phyloP scores from a whole-genome alignment of 2,329 filamentous ascomycete species.

The Aschersonia sp. region DNA sequence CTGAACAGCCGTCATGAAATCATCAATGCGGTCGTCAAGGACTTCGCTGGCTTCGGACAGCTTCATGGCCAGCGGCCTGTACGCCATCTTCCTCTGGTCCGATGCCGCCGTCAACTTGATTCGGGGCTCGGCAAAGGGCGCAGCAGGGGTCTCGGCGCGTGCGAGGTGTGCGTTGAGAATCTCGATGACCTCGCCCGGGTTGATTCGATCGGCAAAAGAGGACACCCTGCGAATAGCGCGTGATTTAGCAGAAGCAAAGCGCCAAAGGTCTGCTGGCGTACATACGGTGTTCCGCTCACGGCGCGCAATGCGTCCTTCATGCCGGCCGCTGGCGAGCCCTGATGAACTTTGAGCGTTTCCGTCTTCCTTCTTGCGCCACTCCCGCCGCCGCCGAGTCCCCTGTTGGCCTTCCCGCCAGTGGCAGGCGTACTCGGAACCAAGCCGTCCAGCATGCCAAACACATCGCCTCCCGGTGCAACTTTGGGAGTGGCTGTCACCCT shows the following conservation, averaged over 20 bases:
- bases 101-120: slow-evolving; percentile 77
- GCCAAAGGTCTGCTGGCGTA: background rate
- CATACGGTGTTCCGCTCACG: slow-evolving; percentile 15
- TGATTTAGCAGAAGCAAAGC: slow-evolving; percentile 1
- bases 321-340: slow-evolving; percentile 6
- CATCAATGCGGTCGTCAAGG: slow-evolving; percentile 88
- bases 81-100: slow-evolving; percentile 79
- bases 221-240: slow-evolving; percentile 8
- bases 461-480: slow-evolving; percentile 45
- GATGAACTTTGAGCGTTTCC: slow-evolving; percentile 11
- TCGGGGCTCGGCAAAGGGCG: slow-evolving; percentile 59
- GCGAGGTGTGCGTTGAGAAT: slow-evolving; percentile 65
- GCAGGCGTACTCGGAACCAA: slow-evolving; percentile 49
- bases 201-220: slow-evolving; percentile 58
- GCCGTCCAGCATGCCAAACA: slow-evolving; percentile 73
- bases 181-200: slow-evolving; percentile 71
- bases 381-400: slow-evolving; percentile 1
- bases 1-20: slow-evolving; percentile 63
- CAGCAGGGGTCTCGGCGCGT: slow-evolving; percentile 52
- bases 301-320: slow-evolving; percentile 18
- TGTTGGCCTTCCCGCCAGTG: slow-evolving; percentile 10
- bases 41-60: slow-evolving; percentile 84
- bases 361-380: slow-evolving; percentile 18
- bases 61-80: slow-evolving; percentile 92
- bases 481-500: slow-evolving; percentile 49